Percentiles rank a stretch among this genome's conserved stretches.
Conservation (phyloP, 179 eudicot genomes). For the Carnegiea gigantea region DNA sequence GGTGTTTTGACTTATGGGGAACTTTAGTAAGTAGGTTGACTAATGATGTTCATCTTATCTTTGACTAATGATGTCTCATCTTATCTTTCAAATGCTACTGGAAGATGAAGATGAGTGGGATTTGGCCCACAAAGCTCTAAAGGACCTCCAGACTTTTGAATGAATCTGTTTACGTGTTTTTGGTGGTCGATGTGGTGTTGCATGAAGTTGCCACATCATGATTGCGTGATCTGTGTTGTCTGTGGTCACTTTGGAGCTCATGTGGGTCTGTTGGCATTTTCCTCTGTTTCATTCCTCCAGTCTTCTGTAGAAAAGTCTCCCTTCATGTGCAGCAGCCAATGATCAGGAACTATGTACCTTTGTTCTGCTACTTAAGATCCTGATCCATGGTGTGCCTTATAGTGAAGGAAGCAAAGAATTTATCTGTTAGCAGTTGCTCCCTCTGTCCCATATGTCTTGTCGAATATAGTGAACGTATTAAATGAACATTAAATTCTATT, state of each 20-base stretch:
- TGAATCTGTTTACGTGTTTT: neutral
- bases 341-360: neutral
- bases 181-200: slow-evolving; percentile 8
- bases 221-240: slow-evolving; percentile 5
- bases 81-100: neutral
- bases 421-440: neutral
- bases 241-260: slow-evolving; percentile 31
- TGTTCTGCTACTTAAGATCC: neutral
- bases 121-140: slow-evolving; percentile 17
- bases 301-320: slow-evolving; percentile 8
- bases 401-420: slow-evolving; percentile 26
- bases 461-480: too few species aligned
- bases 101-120: slow-evolving; percentile 9
- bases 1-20: slow-evolving; percentile 19
- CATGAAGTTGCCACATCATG: slow-evolving; percentile 19
- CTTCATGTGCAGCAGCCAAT: slow-evolving; percentile 2
- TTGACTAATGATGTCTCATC: slow-evolving; percentile 1
- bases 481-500: too few species aligned
- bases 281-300: slow-evolving; percentile 1
- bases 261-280: slow-evolving; percentile 23
- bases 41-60: neutral
- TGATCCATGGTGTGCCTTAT: slow-evolving; percentile 23
- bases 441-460: too few species aligned
- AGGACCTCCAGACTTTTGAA: slow-evolving; percentile 15
- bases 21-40: slow-evolving; percentile 30